Conservation (phyloP, 2,329 filamentous ascomycete species). For the Colletotrichum somersetense region DNA sequence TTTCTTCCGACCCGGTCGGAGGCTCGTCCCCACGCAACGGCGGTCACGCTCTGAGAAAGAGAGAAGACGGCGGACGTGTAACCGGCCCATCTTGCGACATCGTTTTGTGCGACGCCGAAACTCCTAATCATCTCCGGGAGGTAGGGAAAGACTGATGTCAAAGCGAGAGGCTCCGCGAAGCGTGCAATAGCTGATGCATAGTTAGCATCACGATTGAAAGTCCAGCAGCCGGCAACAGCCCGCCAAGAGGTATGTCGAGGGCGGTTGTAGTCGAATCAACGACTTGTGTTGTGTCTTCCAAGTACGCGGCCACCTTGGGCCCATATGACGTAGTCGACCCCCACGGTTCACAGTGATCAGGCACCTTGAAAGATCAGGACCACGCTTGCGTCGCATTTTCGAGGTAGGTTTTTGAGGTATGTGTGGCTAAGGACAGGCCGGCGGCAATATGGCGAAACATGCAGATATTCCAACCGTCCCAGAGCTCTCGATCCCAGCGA, state of each 20-base stretch:
- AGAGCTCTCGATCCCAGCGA: not conserved
- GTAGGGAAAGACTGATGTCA: constrained; percentile 79
- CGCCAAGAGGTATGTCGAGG: not conserved
- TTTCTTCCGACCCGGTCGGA: constrained; percentile 88
- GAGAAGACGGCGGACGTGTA: constrained; percentile 80
- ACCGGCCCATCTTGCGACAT: constrained; percentile 86
- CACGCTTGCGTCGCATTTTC: constrained; percentile 34
- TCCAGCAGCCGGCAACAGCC: not conserved
- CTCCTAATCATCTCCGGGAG: constrained; percentile 86
- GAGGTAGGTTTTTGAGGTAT: constrained; percentile 27
- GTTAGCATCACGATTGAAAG: constrained; percentile 17
- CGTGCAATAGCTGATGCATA: constrained; percentile 74
- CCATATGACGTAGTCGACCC: constrained; percentile 10
- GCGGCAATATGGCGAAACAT: constrained; percentile 21
- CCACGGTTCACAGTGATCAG: constrained; percentile 40
- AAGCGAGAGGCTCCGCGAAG: constrained; percentile 80
- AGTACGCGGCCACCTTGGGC: constrained; percentile 26
- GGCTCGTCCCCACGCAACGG: constrained; percentile 80
- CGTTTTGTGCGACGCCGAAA: constrained; percentile 77
- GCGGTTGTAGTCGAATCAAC: no score
- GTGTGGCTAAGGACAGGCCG: constrained; percentile 34
- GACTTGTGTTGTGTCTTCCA: not conserved
- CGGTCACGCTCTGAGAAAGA: constrained; percentile 77
- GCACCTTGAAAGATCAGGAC: constrained; percentile 39
- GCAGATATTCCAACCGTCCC: constrained; percentile 14